Base-by-base conservation (phyloP, 179 eudicot genomes). In the Beta corolliflora region DNA sequence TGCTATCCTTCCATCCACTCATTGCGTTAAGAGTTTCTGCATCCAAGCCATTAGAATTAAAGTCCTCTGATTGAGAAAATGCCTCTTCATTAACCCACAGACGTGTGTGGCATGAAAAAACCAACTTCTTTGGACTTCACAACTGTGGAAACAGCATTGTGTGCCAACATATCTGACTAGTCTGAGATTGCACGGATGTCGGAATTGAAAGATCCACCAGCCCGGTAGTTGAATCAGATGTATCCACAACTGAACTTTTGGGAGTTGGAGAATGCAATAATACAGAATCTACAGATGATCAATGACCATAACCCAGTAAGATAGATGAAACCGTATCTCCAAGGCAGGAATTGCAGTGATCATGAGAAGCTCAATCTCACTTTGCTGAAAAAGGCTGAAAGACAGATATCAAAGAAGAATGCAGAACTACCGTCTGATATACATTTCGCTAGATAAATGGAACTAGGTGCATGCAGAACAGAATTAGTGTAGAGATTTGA, bases 261-360 rank as follows among this genome's bases (percentile, higher is more conserved):
- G 65, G 67, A 71, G 61, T 71, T 82, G 81, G 44, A 70, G 71
- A 71, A 69, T 44, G 84, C 83, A 88, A 41, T 84, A 91, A 75
- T n/a, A n/a, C n/a, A n/a, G n/a, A n/a, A n/a, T n/a, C n/a, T 58
- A 69, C 50, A 92, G 60, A 74, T 87, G 78, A 78, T 87, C 90
- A 77, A 91, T 81, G 29, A 94, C 59, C 87, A 59, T 74, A 58
- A 23, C 73, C 99, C 99, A 96, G 81, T 96, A 94, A 84, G 46
- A 77, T 50, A 87, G 74, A 87, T 91, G 89, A 79, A 91, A 82
- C 99, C 99, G 94, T 77, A 93, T 77, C 82, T 88, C 88, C 75
- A 93, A 53, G 77, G 89, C 87, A 71, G 99, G 96, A 44, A 94
- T 86, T n/a, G 85, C 77, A 74, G n/a, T n/a, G n/a, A n/a, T n/a